Conservation (phyloP, 1,284 basidiomycete genomes). For the Sporisorium iseilematis-ciliati region DNA sequence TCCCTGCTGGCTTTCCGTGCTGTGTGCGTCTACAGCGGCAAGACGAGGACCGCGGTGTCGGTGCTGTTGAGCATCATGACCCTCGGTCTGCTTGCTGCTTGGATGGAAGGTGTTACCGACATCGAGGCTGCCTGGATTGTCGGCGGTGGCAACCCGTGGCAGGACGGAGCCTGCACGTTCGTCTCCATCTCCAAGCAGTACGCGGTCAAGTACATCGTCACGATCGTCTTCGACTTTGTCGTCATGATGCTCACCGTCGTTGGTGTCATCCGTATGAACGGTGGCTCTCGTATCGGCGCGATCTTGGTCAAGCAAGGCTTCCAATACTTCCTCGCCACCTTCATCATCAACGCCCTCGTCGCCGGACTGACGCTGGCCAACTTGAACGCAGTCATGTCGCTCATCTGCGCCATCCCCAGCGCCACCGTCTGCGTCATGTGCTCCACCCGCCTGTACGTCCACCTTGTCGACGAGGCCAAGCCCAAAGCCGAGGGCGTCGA, state of each 20-base stretch:
- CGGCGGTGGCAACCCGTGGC: conserved; percentile 39
- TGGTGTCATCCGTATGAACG: conserved; percentile 55
- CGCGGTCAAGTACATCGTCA: conserved; percentile 50
- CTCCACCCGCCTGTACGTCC: conserved; percentile 54
- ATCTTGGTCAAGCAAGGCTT: conserved; percentile 55
- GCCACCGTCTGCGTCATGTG: conserved; percentile 50
- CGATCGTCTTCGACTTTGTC: conserved; percentile 45
- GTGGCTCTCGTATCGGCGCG: conserved; percentile 48
- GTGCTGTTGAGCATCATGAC: conserved; percentile 38
- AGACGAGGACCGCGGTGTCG: conserved; percentile 23
- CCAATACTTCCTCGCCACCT: conserved; percentile 55
- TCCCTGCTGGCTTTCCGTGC: conserved; percentile 44
- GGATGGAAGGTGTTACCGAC: conserved; percentile 55
- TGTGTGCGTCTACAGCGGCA: conserved; percentile 46
- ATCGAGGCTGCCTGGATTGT: conserved; percentile 35
- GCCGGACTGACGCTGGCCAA: conserved; percentile 47
- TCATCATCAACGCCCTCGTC: conserved; percentile 51
- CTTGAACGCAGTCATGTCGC: conserved; percentile 57
- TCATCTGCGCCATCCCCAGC: conserved; percentile 51
- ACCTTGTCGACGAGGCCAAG: conserved; percentile 48
- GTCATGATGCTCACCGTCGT: conserved; percentile 51
- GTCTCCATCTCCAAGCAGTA: conserved; percentile 30
- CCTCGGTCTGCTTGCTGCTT: conserved; percentile 43
- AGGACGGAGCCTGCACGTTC: conserved; percentile 44
- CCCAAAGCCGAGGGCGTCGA: conserved; percentile 35